These are phyloP conservation scores for Fusarium protoensiforme DNA, from an alignment of 2,329 filamentous ascomycete species.

Conservation along the genomic window DNA sequence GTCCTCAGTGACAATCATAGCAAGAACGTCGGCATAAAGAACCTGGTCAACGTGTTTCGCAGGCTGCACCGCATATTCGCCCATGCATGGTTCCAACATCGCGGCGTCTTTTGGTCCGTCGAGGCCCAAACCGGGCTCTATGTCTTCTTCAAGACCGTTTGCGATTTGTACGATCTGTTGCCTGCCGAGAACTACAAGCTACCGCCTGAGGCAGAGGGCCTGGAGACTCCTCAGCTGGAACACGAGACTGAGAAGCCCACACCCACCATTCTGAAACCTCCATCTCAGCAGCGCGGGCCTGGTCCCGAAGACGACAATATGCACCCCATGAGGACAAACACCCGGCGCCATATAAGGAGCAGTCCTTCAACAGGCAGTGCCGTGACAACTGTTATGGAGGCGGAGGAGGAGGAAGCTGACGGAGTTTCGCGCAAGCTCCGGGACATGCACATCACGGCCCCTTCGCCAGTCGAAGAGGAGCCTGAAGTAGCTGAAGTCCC, in stretches of 20 bases:
- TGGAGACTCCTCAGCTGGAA: constrained; percentile 63
- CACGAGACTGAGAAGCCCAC: constrained; percentile 55
- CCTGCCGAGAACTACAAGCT: constrained; percentile 97
- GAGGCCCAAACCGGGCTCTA: constrained; percentile 93
- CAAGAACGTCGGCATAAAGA: constrained; percentile 76
- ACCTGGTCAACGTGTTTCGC: constrained; percentile 94
- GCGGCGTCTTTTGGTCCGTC: constrained; percentile 93
- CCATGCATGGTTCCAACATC: constrained; percentile 98
- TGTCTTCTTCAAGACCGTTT: constrained; percentile 96
- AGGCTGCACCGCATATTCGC: constrained; percentile 96
- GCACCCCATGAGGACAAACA: constrained; percentile 73
- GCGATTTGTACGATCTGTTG: constrained; percentile 89
- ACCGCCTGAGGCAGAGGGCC: constrained; percentile 89
- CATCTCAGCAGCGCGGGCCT: constrained; percentile 43
- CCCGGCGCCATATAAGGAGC: constrained; percentile 82
- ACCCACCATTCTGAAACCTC: constrained; percentile 52
- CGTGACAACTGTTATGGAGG: constrained; percentile 84
- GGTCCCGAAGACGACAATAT: constrained; percentile 60
- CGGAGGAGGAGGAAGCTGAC: constrained; percentile 77
- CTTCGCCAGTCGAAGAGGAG: constrained; percentile 70
- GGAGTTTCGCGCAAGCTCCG: constrained; percentile 59
- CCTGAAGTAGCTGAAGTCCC: constrained; percentile 54
- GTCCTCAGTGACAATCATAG: constrained; percentile 67
- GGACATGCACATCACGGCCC: constrained; percentile 58
- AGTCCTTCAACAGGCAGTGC: constrained; percentile 82